Evolutionary conservation across 192 early-diverging fungal species (phyloP).

Genomic region (Coemansia sp.): DNA sequence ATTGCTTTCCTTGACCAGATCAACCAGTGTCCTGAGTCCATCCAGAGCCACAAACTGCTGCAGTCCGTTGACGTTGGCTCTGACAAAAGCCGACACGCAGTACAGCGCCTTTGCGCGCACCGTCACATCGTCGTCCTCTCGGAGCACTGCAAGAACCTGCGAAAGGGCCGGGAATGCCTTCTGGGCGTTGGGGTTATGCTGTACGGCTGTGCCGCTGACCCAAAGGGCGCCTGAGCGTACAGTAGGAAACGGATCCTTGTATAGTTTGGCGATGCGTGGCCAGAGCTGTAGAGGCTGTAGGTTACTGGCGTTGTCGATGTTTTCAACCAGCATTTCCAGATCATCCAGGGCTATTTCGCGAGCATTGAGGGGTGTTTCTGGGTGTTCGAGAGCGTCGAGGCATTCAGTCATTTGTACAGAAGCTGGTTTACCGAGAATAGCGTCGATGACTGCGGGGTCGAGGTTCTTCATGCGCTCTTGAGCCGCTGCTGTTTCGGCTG

Average conservation of each 20-base stretch:
- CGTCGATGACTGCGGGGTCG: slow-evolving; percentile 86
- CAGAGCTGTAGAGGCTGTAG: slow-evolving; percentile 86
- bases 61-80: slow-evolving; percentile 55
- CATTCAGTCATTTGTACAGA: slow-evolving; percentile 84
- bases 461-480: slow-evolving; percentile 49
- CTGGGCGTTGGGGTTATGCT: slow-evolving; percentile 90
- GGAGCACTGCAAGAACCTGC: slow-evolving; percentile 51
- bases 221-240: slow-evolving; percentile 74
- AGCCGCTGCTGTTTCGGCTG: slow-evolving; percentile 6
- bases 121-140: slow-evolving; percentile 21
- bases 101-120: slow-evolving; percentile 68
- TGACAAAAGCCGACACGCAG: slow-evolving; percentile 65
- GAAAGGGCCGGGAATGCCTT: slow-evolving; percentile 56
- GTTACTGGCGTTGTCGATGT: slow-evolving; percentile 88
- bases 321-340: slow-evolving; percentile 85
- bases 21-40: slow-evolving; percentile 49
- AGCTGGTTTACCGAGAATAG: slow-evolving; percentile 90
- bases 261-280: slow-evolving; percentile 62
- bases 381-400: slow-evolving; percentile 60
- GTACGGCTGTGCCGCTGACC: slow-evolving; percentile 90
- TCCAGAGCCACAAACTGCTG: slow-evolving; percentile 52
- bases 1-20: slow-evolving; percentile 41
- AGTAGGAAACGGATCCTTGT: slow-evolving; percentile 46
- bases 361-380: slow-evolving; percentile 57
- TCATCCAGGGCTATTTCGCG: slow-evolving; percentile 86